Percentiles rank a stretch among this genome's conserved stretches.
Evolutionary conservation across 306 rosid species (phyloP).

Genomic region (Cucurbita ficifolia): DNA sequence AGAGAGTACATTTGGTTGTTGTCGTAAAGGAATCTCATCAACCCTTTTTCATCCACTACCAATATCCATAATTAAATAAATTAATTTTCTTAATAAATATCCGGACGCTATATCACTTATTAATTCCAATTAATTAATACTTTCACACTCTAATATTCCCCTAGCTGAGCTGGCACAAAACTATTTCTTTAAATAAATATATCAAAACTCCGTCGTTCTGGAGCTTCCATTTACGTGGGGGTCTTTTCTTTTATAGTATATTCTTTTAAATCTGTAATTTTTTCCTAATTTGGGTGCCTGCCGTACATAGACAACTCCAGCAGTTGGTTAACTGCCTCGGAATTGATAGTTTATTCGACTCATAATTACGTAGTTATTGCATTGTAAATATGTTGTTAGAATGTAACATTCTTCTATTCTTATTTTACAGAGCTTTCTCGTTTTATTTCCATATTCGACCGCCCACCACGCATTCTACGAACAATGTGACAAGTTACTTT

Average conservation of each 20-base stretch:
- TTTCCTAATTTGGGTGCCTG: neutral
- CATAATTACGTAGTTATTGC: neutral
- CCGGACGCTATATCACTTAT: neutral
- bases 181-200: neutral
- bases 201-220: neutral
- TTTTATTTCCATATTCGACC: neutral
- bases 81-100: neutral
- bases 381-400: neutral
- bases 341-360: neutral
- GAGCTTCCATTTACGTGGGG: neutral
- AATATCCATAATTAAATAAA: neutral
- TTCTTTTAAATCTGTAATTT: neutral
- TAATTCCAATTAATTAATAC: neutral
- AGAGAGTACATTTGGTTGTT: constrained; percentile 4
- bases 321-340: neutral
- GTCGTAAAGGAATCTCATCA: constrained; percentile 3
- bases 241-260: too few relatives aligned
- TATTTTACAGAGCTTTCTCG: neutral
- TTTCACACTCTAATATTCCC: constrained; percentile 1
- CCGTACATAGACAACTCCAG: neutral
- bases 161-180: constrained; percentile 7
- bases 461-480: neutral
- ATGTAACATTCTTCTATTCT: too few relatives aligned
- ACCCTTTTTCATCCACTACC: constrained; percentile 4
- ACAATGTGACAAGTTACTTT: too few relatives aligned